Evolutionary conservation across 805 yeast genomes (phyloP).

Genomic region (Yarrowia hollandica): DNA sequence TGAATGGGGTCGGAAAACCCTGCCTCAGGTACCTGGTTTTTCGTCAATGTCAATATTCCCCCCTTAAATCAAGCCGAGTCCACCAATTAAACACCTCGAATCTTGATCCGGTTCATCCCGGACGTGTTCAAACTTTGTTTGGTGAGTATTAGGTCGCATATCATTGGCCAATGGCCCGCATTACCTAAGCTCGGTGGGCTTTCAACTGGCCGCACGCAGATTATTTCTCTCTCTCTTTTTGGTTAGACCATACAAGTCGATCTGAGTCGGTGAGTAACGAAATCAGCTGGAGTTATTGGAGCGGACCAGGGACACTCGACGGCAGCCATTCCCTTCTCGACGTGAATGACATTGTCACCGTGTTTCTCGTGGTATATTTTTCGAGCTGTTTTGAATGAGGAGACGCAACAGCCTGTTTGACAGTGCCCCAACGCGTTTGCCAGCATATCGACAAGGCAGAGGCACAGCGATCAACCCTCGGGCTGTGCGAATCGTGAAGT

Average conservation of each 20-base stretch:
- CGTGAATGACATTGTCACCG: background rate
- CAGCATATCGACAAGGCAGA: too few relatives aligned
- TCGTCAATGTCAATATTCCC: too few relatives aligned
- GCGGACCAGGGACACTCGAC: background rate
- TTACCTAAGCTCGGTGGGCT: constrained; percentile 28
- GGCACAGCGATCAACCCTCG: too few relatives aligned
- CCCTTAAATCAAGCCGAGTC: background rate
- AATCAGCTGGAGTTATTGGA: background rate
- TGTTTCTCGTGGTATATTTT: background rate
- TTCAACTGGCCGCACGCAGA: constrained; percentile 27
- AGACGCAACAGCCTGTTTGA: too few relatives aligned
- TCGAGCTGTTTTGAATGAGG: background rate
- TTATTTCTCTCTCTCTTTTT: constrained; percentile 28
- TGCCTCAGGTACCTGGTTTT: background rate
- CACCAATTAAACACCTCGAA: constrained; percentile 15
- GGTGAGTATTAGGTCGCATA: constrained; percentile 25
- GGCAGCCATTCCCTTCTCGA: background rate
- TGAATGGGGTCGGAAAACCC: background rate
- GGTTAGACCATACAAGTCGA: constrained; percentile 29
- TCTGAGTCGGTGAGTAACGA: constrained; percentile 28
- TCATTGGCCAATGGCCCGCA: constrained; percentile 29
- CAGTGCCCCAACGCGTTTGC: too few relatives aligned
- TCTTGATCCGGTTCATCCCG: constrained; percentile 28
- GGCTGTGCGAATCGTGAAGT: too few relatives aligned
- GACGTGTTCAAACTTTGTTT: constrained; percentile 25